Percentiles rank a stretch among this genome's conserved stretches.
These are phyloP conservation scores for Rhodamnia rubescens DNA, from an alignment of 345 rosid genomes.

Conservation along the genomic window DNA sequence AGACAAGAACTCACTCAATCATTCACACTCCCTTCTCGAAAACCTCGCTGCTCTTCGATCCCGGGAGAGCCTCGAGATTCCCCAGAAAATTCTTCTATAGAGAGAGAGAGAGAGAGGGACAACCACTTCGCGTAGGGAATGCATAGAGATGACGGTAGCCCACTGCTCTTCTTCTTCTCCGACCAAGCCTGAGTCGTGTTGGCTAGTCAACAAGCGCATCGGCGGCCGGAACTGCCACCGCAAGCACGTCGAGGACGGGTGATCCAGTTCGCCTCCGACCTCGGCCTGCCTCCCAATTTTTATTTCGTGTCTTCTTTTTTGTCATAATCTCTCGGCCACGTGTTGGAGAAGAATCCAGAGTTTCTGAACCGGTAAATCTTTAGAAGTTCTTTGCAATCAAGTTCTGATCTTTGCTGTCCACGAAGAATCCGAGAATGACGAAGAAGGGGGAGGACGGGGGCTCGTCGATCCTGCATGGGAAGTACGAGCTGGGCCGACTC, in stretches of 20 bases:
- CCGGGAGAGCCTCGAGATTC: neutral
- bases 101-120: neutral
- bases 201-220: constrained; percentile 36
- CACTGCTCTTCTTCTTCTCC: constrained; percentile 4
- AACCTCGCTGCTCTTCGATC: neutral
- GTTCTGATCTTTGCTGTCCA: neutral
- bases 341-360: neutral
- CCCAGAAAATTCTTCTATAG: neutral
- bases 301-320: neutral
- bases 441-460: constrained; percentile 8
- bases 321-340: neutral
- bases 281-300: neutral
- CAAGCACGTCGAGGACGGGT: constrained; percentile 98
- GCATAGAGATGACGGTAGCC: constrained; percentile 57
- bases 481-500: constrained; percentile 79
- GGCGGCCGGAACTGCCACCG: constrained; percentile 92
- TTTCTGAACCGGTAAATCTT: neutral
- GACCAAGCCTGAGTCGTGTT: constrained; percentile 35
- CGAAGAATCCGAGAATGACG: constrained; percentile 2
- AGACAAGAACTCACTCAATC: neutral
- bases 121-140: constrained; percentile 33
- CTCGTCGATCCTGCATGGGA: constrained; percentile 49
- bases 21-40: neutral
- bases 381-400: neutral
- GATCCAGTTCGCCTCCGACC: constrained; percentile 14